A percentile compares a stretch with the other conserved stretches of the same genome.
These are phyloP conservation scores for Ganoderma boninense DNA, from an alignment of 1,284 basidiomycete species.

Conservation along the genomic window DNA sequence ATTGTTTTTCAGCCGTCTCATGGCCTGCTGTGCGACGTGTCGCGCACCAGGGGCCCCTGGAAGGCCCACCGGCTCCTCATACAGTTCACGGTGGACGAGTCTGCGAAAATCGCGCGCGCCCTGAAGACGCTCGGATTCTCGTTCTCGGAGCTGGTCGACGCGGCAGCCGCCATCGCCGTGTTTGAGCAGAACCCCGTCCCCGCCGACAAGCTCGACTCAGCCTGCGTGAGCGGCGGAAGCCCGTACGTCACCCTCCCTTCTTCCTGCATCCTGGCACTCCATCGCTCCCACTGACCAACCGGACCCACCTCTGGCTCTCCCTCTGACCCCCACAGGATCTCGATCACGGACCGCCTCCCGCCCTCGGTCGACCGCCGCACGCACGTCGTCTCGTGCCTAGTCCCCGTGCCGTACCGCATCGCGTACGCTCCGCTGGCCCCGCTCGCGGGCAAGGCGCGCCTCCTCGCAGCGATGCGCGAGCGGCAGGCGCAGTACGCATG, in stretches of 20 bases:
- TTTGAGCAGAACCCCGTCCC: neutral
- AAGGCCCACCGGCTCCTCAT: neutral
- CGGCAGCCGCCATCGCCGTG: neutral
- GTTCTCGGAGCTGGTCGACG: neutral
- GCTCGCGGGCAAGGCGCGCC: neutral
- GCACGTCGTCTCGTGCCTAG: neutral
- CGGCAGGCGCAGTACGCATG: too few relatives aligned
- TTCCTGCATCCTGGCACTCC: neutral
- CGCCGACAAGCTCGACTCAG: neutral
- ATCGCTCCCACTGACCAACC: neutral
- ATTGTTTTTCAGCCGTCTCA: neutral
- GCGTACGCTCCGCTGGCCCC: neutral
- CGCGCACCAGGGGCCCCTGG: neutral
- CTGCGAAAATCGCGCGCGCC: neutral
- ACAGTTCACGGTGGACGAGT: neutral
- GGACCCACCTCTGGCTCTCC: too few relatives aligned
- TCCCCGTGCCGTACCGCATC: neutral
- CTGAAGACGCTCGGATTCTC: neutral
- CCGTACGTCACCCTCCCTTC: neutral
- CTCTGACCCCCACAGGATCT: neutral
- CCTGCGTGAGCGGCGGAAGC: neutral
- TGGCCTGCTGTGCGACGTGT: neutral
- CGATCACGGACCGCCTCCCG: slow-evolving; percentile 1
- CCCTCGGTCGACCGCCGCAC: neutral
- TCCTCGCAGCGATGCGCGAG: too few relatives aligned